phyloP scores from a whole-genome alignment of 73 alveolate species.

The Stentor roeselii region DNA sequence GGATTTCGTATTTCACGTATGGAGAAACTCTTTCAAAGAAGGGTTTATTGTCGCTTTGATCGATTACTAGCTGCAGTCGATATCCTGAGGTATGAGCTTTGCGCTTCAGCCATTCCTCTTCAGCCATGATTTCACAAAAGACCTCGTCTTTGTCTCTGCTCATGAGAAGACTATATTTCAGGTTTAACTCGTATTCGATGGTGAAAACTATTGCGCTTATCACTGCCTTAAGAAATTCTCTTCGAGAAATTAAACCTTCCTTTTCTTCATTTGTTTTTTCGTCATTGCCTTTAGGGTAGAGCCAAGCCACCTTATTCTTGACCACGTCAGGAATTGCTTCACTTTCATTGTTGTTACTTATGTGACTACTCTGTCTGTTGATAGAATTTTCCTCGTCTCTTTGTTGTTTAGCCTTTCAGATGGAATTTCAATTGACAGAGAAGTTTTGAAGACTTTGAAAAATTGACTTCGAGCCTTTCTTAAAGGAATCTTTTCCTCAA shows the following conservation, averaged over 20 bases:
- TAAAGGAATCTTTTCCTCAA: background rate
- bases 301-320: background rate
- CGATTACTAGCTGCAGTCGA: background rate
- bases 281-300: too few species aligned
- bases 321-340: conserved; percentile 3
- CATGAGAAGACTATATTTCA: background rate
- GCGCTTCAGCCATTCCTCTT: background rate
- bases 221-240: background rate
- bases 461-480: background rate
- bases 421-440: background rate
- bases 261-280: background rate
- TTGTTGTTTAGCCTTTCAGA: background rate
- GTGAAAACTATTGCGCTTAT: background rate
- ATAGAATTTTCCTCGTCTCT: background rate
- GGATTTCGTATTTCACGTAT: background rate
- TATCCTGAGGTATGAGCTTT: background rate
- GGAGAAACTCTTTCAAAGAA: background rate
- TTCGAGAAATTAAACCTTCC: background rate
- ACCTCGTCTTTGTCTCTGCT: conserved; percentile 3
- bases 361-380: too few species aligned
- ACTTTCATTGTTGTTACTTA: background rate
- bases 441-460: background rate
- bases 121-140: background rate
- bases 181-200: background rate
- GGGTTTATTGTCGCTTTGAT: background rate